Conservation (phyloP, 2,329 filamentous ascomycete genomes). For the Penicillium sp. region DNA sequence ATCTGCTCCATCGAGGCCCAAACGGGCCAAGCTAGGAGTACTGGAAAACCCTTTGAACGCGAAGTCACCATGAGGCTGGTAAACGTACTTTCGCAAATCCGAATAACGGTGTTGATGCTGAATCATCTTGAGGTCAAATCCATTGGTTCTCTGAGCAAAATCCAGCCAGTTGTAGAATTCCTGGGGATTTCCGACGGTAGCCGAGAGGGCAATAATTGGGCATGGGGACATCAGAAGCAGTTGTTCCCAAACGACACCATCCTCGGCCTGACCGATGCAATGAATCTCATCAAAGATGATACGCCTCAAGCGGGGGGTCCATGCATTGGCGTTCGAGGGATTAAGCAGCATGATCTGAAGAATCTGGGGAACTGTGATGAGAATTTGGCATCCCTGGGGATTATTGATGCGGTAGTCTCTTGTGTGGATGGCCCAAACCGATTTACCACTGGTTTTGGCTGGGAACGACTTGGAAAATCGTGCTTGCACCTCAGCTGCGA, state of each 20-base stretch:
- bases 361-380: conserved; percentile 76
- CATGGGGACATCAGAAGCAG: conserved; percentile 70
- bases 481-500: conserved; percentile 73
- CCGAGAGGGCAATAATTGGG: conserved; percentile 75
- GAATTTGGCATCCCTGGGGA: conserved; percentile 67
- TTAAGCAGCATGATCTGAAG: conserved; percentile 73
- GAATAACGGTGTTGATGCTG: conserved; percentile 69
- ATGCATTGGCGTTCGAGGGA: conserved; percentile 63
- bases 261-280: conserved; percentile 72
- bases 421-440: conserved; percentile 77
- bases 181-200: conserved; percentile 72
- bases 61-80: conserved; percentile 51
- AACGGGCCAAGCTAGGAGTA: conserved; percentile 18
- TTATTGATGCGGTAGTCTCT: conserved; percentile 74
- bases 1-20: conserved; percentile 49
- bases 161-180: conserved; percentile 69
- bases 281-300: conserved; percentile 85
- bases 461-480: conserved; percentile 66
- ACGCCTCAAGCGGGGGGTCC: conserved; percentile 66
- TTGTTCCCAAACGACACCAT: conserved; percentile 77
- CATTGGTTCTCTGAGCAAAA: conserved; percentile 61
- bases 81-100: conserved; percentile 73
- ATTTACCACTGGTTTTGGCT: conserved; percentile 55
- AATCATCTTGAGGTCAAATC: conserved; percentile 65
- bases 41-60: conserved; percentile 53